Conservation (phyloP, 495 filamentous ascomycete genomes). For the Lentithecium fluviatile region DNA sequence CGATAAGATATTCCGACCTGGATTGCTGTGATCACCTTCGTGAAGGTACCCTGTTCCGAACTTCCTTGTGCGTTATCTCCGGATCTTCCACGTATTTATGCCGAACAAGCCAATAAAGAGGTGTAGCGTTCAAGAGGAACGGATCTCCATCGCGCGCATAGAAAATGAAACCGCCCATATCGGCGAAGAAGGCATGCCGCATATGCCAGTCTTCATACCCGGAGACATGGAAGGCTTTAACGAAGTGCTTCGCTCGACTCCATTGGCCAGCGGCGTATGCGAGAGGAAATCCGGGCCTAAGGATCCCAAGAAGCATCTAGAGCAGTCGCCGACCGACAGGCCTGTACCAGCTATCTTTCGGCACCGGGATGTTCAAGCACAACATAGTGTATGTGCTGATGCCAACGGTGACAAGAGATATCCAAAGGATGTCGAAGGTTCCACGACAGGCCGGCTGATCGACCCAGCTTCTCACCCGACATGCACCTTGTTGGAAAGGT, state of each 20-base stretch:
- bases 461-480: slow-evolving; percentile 5
- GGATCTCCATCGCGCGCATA: slow-evolving; percentile 19
- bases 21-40: slow-evolving; percentile 32
- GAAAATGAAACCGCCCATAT: slow-evolving; percentile 41
- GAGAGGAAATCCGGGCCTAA: slow-evolving; percentile 33
- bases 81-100: slow-evolving; percentile 32
- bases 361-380: slow-evolving; percentile 25
- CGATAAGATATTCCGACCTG: slow-evolving; percentile 36
- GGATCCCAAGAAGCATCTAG: slow-evolving; percentile 16
- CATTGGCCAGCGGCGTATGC: slow-evolving; percentile 27
- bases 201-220: slow-evolving; percentile 34
- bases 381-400: slow-evolving; percentile 35
- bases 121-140: slow-evolving; percentile 37
- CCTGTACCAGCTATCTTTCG: slow-evolving; percentile 14
- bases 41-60: slow-evolving; percentile 36
- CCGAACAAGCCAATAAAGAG: slow-evolving; percentile 35
- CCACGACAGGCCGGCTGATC: slow-evolving; percentile 29
- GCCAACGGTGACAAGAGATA: slow-evolving; percentile 25
- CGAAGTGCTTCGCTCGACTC: slow-evolving; percentile 24
- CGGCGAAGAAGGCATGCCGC: slow-evolving; percentile 42
- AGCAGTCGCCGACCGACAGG: slow-evolving; percentile 2
- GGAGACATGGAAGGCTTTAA: slow-evolving; percentile 1
- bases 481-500: background rate
- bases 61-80: slow-evolving; percentile 5
- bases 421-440: slow-evolving; percentile 32